Percentiles rank a stretch among this genome's conserved stretches.
Evolutionary conservation across 257 asterid species (phyloP).

Genomic region (Hygrophila difformis): DNA sequence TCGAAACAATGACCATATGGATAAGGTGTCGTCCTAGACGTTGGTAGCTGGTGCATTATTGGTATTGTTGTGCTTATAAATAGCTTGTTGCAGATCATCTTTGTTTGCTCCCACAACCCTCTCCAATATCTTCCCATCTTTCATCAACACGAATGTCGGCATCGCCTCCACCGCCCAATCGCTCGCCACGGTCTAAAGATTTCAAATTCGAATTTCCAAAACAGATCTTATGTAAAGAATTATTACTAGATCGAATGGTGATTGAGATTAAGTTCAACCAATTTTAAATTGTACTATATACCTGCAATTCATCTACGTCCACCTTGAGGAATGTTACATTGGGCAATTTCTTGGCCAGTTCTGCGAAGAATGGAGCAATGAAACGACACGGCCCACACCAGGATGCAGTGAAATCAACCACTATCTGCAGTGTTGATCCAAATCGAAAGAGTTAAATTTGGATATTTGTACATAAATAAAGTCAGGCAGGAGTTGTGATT

Average conservation of each 20-base stretch:
- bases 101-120: conserved; percentile 75
- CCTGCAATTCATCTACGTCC: conserved; percentile 85
- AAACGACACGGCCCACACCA: conserved; percentile 95
- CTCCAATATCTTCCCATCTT: conserved; percentile 64
- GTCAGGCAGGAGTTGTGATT: too few species aligned
- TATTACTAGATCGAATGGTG: too few species aligned
- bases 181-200: conserved; percentile 61
- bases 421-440: conserved; percentile 41
- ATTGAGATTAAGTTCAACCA: too few species aligned
- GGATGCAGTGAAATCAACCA: conserved; percentile 89
- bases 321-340: conserved; percentile 72
- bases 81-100: conserved; percentile 71
- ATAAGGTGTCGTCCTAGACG: too few species aligned
- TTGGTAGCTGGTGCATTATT: too few species aligned
- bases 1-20: too few species aligned
- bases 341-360: conserved; percentile 76
- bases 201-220: too few species aligned
- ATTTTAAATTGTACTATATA: too few species aligned
- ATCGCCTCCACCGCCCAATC: conserved; percentile 91
- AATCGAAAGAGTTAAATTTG: background rate
- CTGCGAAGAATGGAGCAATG: conserved; percentile 81
- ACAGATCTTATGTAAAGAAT: too few species aligned
- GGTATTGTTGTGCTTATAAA: conserved; percentile 52
- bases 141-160: conserved; percentile 84
- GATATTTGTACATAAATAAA: too few species aligned